Conservation (phyloP, 2,329 filamentous ascomycete genomes). For the Fonsecaea nubica region DNA sequence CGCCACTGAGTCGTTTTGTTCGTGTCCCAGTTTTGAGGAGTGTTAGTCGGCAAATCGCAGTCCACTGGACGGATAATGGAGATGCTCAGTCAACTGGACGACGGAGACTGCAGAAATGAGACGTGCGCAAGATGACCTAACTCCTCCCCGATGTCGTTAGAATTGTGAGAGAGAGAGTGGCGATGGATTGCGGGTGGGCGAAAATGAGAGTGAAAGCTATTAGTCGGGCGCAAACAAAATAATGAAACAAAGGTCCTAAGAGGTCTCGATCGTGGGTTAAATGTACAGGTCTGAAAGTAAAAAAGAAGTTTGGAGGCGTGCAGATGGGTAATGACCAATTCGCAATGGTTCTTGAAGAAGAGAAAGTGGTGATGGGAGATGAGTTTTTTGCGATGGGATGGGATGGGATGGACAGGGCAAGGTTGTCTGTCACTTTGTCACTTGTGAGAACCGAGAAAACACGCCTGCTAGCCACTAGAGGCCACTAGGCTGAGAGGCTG, state of each 20-base stretch:
- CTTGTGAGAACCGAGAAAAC: conserved; percentile 3
- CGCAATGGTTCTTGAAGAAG: not conserved
- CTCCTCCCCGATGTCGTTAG: not conserved
- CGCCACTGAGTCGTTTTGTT: conserved; percentile 21
- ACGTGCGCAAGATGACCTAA: conserved; percentile 13
- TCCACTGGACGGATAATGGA: not conserved
- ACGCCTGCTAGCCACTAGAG: not conserved
- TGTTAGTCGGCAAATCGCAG: not conserved
- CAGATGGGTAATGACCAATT: not conserved
- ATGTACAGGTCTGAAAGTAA: conserved; percentile 6
- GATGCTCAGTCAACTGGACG: not conserved
- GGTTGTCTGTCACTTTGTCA: conserved; percentile 6
- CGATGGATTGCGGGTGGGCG: not conserved
- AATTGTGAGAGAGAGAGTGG: not conserved
- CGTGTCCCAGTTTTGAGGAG: conserved; percentile 8
- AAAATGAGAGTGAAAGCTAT: not conserved
- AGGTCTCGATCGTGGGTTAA: not conserved
- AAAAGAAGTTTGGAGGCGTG: not conserved
- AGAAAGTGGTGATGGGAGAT: not conserved
- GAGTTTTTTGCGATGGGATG: conserved; percentile 1
- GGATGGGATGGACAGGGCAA: not conserved
- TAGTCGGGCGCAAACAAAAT: not conserved
- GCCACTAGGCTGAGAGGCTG: not conserved
- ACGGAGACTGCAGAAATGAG: not conserved
- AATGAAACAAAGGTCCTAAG: not conserved